Conservation (phyloP, 108 stramenopile species). For the Skeletonema potamos region DNA sequence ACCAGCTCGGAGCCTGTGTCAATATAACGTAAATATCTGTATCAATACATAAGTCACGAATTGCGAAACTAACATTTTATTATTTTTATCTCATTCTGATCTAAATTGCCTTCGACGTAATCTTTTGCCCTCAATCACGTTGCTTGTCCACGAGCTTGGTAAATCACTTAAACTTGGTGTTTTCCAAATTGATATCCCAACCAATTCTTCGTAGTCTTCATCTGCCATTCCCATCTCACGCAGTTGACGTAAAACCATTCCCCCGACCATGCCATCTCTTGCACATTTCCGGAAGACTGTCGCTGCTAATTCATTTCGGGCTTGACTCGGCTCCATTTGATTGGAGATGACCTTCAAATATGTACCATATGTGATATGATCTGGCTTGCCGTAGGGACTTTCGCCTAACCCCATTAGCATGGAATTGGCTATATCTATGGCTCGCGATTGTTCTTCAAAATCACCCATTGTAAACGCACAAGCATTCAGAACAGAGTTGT, state of each 20-base stretch:
- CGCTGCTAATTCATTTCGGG: constrained; percentile 55
- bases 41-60: not conserved
- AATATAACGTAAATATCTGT: constrained; percentile 1
- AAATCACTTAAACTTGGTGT: constrained; percentile 56
- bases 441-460: constrained; percentile 51
- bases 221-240: constrained; percentile 40
- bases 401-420: constrained; percentile 45
- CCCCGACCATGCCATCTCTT: constrained; percentile 69
- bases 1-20: not conserved
- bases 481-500: constrained; percentile 82
- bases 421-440: constrained; percentile 69
- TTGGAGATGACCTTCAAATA: constrained; percentile 73
- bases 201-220: constrained; percentile 33
- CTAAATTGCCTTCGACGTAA: constrained; percentile 28
- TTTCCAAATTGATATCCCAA: constrained; percentile 43
- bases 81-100: not conserved
- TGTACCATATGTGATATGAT: constrained; percentile 83
- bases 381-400: constrained; percentile 56
- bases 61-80: not conserved
- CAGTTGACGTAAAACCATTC: constrained; percentile 67
- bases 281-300: constrained; percentile 61
- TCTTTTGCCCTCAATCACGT: constrained; percentile 68
- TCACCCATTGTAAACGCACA: constrained; percentile 71
- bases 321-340: constrained; percentile 59
- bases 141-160: constrained; percentile 64